Evolutionary conservation across 2,329 filamentous ascomycete species (phyloP), one percentile per base, ranked within the genome.

Genomic region (Claviceps quebecensis): DNA sequence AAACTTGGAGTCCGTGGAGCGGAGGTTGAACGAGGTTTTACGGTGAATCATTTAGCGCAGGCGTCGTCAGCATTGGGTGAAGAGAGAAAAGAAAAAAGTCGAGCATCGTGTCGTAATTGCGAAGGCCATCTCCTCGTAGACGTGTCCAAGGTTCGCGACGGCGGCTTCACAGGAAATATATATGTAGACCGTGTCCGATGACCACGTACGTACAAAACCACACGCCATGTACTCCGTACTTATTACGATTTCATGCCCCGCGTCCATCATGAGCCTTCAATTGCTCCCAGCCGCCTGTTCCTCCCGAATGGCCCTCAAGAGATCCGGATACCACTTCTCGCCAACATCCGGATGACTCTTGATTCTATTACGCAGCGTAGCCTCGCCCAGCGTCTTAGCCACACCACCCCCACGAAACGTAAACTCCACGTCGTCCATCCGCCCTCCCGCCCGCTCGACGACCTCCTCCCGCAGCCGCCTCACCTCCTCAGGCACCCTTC

Each of bases 291-390:
- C 41, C 8, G 43, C 43, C 6, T 83, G 75, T 64, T 83, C 76
- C 59, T 76, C 76, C 49, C 76, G 73, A 49, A 84, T 78, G 54
- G 72, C 71, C 54, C 66, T 67, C 56, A 81, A 61, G 19, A 82
- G 76, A 44, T 84, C 79, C 3, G 83, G 83, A 62, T 85, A 87
- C 80, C 87, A 94, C 59, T 81, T 73, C 72, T 90, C 85, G 2
- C 86, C 87, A 1, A 95, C 88, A 65, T 94, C 88, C 3, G 84
- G 85, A 69, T 95, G 88, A 57, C 84, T 89, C 75, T 90, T 93
- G 58, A 94, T 76, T 14, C 88, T 71, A 67, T 94, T 95, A 69
- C 86, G 77, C 63, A 95, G 69, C 53, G 87, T 94, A 11, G 87
- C 88, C 72, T 94, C 87, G 4, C 88, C 87, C 8, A 94, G 68